Conservation (phyloP, 805 yeast genomes). For the Candida vaughaniae region DNA sequence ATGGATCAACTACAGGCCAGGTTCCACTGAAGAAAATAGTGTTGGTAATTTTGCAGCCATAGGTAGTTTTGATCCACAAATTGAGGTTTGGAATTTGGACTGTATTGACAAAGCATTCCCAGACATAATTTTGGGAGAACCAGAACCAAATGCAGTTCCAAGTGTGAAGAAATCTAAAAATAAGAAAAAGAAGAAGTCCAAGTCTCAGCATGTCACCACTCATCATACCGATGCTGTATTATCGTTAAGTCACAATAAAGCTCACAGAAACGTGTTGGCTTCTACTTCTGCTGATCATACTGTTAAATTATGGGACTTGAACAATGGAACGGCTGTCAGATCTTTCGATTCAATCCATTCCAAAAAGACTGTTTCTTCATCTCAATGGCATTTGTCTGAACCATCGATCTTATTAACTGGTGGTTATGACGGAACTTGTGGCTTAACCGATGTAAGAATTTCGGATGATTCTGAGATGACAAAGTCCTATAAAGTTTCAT, state of each 20-base stretch:
- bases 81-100: constrained; percentile 96
- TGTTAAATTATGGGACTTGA: constrained; percentile 92
- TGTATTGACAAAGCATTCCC: constrained; percentile 93
- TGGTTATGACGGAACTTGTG: constrained; percentile 86
- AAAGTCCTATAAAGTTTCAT: constrained; percentile 59
- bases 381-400: constrained; percentile 77
- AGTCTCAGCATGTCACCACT: constrained; percentile 54
- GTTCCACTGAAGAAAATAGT: constrained; percentile 32
- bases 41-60: constrained; percentile 92
- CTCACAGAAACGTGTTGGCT: constrained; percentile 81
- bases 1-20: constrained; percentile 82
- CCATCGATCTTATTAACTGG: constrained; percentile 79
- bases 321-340: constrained; percentile 70
- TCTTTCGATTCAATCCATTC: constrained; percentile 70
- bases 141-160: constrained; percentile 43
- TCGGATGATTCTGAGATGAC: constrained; percentile 59
- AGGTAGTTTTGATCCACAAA: constrained; percentile 96
- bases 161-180: constrained; percentile 44
- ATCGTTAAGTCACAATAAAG: constrained; percentile 77
- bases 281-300: constrained; percentile 96
- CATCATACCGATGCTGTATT: constrained; percentile 95
- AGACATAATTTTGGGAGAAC: constrained; percentile 86
- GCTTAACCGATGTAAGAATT: constrained; percentile 82
- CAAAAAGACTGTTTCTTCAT: constrained; percentile 78
- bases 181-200: constrained; percentile 48